Percentiles rank a stretch among this genome's conserved stretches.
These are phyloP conservation scores for Saccharomyces pastorianus DNA, from an alignment of 1,139 yeast species.

Conservation along the genomic window DNA sequence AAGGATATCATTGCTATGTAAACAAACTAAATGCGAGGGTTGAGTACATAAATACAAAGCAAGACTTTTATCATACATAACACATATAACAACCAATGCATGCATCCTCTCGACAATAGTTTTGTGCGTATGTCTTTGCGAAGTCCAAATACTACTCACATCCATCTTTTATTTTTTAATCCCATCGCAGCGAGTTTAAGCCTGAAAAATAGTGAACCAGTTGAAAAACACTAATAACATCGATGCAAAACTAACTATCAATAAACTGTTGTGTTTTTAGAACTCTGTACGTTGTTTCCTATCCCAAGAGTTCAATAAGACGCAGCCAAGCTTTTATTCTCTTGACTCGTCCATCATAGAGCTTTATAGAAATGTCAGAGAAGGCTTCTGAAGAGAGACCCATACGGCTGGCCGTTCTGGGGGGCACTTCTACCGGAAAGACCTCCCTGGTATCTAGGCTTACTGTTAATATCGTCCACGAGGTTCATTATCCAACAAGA, in stretches of 20 bases:
- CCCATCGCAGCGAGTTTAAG: background rate
- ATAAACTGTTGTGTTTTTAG: background rate
- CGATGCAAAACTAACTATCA: background rate
- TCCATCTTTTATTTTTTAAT: background rate
- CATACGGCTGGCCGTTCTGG: conserved; percentile 30
- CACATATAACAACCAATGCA: background rate
- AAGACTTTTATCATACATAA: background rate
- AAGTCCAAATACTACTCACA: background rate
- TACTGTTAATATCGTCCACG: conserved; percentile 40
- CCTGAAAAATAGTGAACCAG: background rate
- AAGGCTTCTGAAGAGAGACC: conserved; percentile 23
- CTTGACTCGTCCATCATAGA: no score
- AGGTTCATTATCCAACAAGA: conserved; percentile 55
- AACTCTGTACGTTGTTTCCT: background rate
- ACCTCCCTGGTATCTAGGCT: conserved; percentile 41
- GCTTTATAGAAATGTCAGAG: background rate
- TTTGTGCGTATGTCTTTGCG: background rate
- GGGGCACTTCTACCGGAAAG: conserved; percentile 35
- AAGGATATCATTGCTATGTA: background rate
- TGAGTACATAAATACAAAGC: background rate
- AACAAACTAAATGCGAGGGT: background rate
- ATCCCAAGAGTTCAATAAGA: background rate
- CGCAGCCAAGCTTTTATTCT: no score
- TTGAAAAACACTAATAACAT: background rate
- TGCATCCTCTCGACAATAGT: background rate